Evolutionary conservation across 164 flowering plant species (phyloP).

Genomic region (Vitis rotundifolia): DNA sequence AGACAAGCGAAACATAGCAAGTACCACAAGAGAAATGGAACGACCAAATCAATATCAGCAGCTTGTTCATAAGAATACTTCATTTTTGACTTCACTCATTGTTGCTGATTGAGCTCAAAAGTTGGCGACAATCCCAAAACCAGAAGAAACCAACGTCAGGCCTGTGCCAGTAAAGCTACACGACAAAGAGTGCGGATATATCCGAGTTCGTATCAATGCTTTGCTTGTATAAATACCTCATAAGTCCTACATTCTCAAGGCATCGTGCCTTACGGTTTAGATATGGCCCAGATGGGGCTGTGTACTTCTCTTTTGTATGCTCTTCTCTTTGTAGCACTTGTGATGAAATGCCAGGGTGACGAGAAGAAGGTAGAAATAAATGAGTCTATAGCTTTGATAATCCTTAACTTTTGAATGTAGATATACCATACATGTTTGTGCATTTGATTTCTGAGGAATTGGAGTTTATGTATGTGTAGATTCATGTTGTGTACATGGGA

Average conservation of each 20-base stretch:
- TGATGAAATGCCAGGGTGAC: slow-evolving; percentile 9
- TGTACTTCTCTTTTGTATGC: slow-evolving; percentile 1
- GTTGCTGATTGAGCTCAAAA: no score
- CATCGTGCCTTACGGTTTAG: background rate
- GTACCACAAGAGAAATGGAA: no score
- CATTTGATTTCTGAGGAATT: background rate
- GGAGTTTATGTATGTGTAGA: slow-evolving; percentile 19
- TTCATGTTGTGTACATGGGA: slow-evolving; percentile 53
- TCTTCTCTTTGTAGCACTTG: slow-evolving; percentile 15
- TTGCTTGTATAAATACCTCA: background rate
- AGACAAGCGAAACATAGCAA: no score
- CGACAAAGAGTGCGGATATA: no score
- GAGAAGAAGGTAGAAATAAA: slow-evolving; percentile 19
- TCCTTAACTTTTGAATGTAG: no score
- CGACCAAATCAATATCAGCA: no score
- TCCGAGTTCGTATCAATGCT: no score
- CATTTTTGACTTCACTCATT: background rate
- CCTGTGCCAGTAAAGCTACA: no score
- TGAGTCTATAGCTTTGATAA: no score
- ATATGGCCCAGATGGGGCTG: slow-evolving; percentile 16
- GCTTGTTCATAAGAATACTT: background rate
- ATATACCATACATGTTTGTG: background rate
- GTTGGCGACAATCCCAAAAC: no score
- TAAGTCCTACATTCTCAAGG: background rate
- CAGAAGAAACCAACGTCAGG: no score